These are phyloP conservation scores for Avena sativa DNA, from an alignment of 176 grass and related monocot genomes.

Conservation along the genomic window DNA sequence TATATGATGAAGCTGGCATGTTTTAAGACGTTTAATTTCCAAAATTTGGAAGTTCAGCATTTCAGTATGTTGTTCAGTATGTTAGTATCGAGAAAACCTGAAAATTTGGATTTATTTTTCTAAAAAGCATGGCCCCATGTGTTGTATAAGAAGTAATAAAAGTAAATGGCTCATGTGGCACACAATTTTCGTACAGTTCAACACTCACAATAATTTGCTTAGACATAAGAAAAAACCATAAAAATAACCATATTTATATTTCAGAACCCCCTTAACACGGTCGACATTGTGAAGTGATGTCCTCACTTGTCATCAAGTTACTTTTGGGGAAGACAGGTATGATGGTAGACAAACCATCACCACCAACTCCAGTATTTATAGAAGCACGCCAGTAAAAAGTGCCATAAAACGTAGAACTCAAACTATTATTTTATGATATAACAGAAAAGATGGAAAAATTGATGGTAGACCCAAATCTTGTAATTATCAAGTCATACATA, in stretches of 20 bases:
- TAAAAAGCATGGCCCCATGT: constrained; percentile 1
- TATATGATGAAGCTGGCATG: not conserved
- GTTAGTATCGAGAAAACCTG: not conserved
- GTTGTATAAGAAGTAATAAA: constrained; percentile 6
- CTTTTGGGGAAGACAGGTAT: not conserved
- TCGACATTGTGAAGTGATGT: not conserved
- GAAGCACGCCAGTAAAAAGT: not conserved
- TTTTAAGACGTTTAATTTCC: constrained; percentile 12
- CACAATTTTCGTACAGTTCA: not conserved
- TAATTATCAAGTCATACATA: constrained; percentile 7
- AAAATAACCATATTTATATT: not conserved
- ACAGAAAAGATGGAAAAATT: not conserved
- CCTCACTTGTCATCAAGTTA: not conserved
- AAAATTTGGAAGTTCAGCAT: not conserved
- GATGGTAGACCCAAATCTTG: not conserved
- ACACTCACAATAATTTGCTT: constrained; percentile 18
- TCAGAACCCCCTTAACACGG: not conserved
- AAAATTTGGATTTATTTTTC: not conserved
- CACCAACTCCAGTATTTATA: not conserved
- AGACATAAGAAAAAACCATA: not conserved
- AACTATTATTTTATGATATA: not conserved
- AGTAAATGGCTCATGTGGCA: not conserved
- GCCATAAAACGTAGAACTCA: not conserved
- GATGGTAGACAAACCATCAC: constrained; percentile 11
- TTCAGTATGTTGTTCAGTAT: not conserved